A percentile compares a stretch with the other conserved stretches of the same genome.
These are phyloP conservation scores for Casuarina glauca DNA, from an alignment of 306 rosid species.

Conservation along the genomic window DNA sequence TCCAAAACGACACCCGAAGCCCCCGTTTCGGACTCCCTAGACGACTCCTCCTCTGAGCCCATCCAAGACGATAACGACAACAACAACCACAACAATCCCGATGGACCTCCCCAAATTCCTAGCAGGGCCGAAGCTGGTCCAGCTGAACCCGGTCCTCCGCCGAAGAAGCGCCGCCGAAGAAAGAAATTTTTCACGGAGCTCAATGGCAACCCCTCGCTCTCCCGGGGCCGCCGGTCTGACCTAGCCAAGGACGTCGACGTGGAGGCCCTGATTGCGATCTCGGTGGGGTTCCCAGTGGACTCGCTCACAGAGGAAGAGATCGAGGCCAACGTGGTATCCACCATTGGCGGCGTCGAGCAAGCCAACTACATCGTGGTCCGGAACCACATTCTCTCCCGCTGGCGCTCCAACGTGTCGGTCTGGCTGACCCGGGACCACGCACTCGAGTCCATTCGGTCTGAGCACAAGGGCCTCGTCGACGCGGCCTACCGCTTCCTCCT, in stretches of 20 bases:
- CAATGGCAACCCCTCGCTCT: conserved; percentile 45
- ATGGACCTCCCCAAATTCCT: conserved; percentile 21
- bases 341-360: conserved; percentile 76
- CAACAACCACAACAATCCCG: background rate
- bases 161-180: conserved; percentile 77
- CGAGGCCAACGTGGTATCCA: conserved; percentile 77
- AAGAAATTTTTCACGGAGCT: conserved; percentile 89
- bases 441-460: conserved; percentile 63
- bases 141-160: conserved; percentile 37
- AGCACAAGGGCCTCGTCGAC: conserved; percentile 69
- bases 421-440: conserved; percentile 72
- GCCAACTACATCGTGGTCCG: conserved; percentile 73
- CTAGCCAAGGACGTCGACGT: conserved; percentile 62
- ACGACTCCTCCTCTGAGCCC: conserved; percentile 63
- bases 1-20: conserved; percentile 43
- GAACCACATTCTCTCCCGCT: conserved; percentile 74
- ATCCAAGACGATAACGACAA: conserved; percentile 27
- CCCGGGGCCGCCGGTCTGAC: conserved; percentile 65
- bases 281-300: conserved; percentile 86
- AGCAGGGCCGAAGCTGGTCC: conserved; percentile 27
- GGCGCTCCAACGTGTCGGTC: conserved; percentile 70
- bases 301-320: conserved; percentile 88
- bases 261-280: conserved; percentile 77
- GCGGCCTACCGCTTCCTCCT: conserved; percentile 64
- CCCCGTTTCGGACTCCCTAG: conserved; percentile 53